Conservation (phyloP, 805 yeast genomes). For the Komagataella populi region DNA sequence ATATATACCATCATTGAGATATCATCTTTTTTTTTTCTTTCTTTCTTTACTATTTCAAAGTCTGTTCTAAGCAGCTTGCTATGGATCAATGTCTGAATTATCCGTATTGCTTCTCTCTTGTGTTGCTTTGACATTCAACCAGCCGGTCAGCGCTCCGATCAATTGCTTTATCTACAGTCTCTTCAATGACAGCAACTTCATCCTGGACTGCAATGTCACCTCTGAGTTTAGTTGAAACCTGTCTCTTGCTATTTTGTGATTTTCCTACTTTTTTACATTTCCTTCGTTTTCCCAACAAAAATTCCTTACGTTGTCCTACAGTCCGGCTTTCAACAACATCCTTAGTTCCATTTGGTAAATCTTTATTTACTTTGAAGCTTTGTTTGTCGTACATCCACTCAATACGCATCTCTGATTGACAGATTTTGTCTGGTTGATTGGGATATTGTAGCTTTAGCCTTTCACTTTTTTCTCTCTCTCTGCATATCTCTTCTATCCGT, state of each 20-base stretch:
- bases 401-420: conserved; percentile 29
- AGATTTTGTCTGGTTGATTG: conserved; percentile 16
- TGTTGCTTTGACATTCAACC: neutral
- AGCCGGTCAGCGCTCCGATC: neutral
- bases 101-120: neutral
- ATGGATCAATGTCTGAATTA: neutral
- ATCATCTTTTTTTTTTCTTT: no score
- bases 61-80: neutral
- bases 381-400: conserved; percentile 82
- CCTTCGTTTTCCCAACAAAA: conserved; percentile 37
- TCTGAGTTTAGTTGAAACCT: neutral
- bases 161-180: neutral
- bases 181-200: neutral
- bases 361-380: conserved; percentile 7
- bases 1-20: neutral
- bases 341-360: conserved; percentile 6
- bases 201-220: neutral
- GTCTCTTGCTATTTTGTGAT: neutral
- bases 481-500: conserved; percentile 46
- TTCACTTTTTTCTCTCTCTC: conserved; percentile 48
- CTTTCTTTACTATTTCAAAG: neutral
- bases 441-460: conserved; percentile 31
- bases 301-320: conserved; percentile 28
- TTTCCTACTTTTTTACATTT: conserved; percentile 16
- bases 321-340: conserved; percentile 15